These are phyloP conservation scores for Ganoderma lingzhi DNA, from an alignment of 1,284 basidiomycete genomes.

Conservation along the genomic window DNA sequence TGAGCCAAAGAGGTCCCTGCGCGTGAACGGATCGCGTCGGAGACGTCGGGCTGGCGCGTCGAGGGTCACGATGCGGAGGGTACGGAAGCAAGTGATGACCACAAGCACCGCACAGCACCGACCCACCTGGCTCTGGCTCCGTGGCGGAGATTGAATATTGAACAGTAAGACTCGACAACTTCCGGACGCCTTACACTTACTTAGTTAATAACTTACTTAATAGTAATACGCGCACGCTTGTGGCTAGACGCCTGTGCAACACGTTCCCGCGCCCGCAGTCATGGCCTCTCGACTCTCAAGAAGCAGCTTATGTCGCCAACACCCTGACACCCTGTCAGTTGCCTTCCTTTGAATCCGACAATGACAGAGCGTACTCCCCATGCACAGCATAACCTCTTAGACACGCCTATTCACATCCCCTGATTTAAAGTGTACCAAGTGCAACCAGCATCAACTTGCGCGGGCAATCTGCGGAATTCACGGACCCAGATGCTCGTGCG, in stretches of 20 bases:
- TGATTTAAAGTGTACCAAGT: background rate
- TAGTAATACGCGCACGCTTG: too few relatives aligned
- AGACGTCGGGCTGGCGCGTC: conserved; percentile 49
- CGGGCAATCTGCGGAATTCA: background rate
- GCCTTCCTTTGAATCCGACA: background rate
- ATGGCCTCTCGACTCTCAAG: background rate
- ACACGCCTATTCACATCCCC: background rate
- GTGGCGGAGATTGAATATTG: conserved; percentile 36
- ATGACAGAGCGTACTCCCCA: background rate
- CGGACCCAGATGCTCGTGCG: conserved; percentile 3
- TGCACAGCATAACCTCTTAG: background rate
- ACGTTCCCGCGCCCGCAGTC: background rate
- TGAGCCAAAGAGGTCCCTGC: conserved; percentile 4
- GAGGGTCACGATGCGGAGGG: conserved; percentile 34
- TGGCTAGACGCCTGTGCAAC: background rate
- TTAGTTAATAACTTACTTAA: too few relatives aligned
- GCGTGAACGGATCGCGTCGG: conserved; percentile 24
- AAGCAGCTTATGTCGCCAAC: background rate
- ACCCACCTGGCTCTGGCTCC: conserved; percentile 27
- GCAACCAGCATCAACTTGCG: background rate
- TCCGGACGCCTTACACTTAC: background rate
- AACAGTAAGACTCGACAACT: background rate
- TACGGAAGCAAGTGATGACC: conserved; percentile 24
- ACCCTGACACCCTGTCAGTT: background rate
- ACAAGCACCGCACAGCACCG: conserved; percentile 18